These are phyloP conservation scores for Mimosa pudica DNA, from an alignment of 306 rosid species.

Conservation along the genomic window DNA sequence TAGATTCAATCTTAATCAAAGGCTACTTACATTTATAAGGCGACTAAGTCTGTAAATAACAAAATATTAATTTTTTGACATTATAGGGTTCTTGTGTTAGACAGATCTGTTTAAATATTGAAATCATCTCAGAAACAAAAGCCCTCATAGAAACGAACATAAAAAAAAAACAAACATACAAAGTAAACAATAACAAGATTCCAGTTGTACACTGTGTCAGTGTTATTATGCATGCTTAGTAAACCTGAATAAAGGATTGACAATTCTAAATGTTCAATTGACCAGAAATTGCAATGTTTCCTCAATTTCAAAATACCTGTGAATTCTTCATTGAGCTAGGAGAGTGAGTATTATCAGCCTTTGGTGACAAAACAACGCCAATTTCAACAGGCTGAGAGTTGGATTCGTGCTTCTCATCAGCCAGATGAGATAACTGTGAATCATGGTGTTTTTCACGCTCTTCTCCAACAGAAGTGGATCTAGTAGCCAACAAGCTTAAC, in stretches of 20 bases:
- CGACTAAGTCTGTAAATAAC: slow-evolving; percentile 11
- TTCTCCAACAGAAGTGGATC: slow-evolving; percentile 40
- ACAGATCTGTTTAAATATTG: slow-evolving; percentile 15
- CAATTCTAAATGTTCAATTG: slow-evolving; percentile 2
- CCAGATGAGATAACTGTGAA: slow-evolving; percentile 50
- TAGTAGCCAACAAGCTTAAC: slow-evolving; percentile 37
- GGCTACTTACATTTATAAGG: slow-evolving; percentile 20
- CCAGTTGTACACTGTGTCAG: neutral
- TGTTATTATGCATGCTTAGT: neutral
- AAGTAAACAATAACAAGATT: no score
- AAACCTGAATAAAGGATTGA: neutral
- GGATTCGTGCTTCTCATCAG: slow-evolving; percentile 44
- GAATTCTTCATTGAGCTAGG: slow-evolving; percentile 58
- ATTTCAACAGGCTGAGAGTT: slow-evolving; percentile 39
- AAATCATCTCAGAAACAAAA: neutral
- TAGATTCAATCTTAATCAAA: neutral
- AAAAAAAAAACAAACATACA: no score
- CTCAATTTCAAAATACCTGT: slow-evolving; percentile 47
- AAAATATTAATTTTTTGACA: slow-evolving; percentile 1
- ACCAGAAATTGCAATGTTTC: neutral
- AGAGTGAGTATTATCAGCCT: slow-evolving; percentile 43
- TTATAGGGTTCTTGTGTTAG: neutral
- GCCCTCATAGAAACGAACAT: slow-evolving; percentile 11
- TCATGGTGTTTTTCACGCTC: slow-evolving; percentile 43
- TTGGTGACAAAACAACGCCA: slow-evolving; percentile 43